Evolutionary conservation across 2,329 filamentous ascomycete genomes (phyloP), one percentile per base, ranked within the genome.

Genomic region (Cladophialophora bantiana): DNA sequence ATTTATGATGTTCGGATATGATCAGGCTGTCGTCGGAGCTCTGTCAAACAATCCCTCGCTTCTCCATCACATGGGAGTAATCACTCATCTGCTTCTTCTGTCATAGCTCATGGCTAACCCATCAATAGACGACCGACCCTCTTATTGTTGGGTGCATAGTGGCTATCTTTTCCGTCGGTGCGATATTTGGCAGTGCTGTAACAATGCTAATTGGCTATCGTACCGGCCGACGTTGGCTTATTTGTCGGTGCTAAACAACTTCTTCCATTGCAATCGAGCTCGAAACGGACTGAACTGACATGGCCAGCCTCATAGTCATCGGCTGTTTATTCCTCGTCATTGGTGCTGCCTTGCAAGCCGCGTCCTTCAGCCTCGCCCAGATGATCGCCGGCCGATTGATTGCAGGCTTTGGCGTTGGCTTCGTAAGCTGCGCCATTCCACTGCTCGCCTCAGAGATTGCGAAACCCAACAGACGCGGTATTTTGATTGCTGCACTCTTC

Each of bases 361-460:
- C 77, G 1, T 67, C 78, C 6, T 81, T 76, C 69, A 75, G 75
- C 10, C 71, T 83, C 15, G 75, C 76, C 0, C 81, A 83, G 65
- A 82, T 83, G 77, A 73, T 77, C 1, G 77, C 82, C 4, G 82
- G 81, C 6, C 77, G 82, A 7, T 74, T 84, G 2, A 70, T 86
- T 1, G 78, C 85, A 48, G 83, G 83, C 3, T 76, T 85, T 6
- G 83, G 83, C 50, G 81, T 83, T n/a, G 81, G 81, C 0, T 79
- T 77, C 0, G 83, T 81, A 7, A 79, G 80, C 13, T 84, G 85
- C 81, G 78, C 83, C 4, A 73, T 82, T 10, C 78, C 79, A 79
- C 9, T 59, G 18, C 0, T 59, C 18, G 9, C 31, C 9, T 20
- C 57, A 10, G 57, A 59, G 36, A 45, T 59, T 35, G 57, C 57